These are phyloP conservation scores for Choricystis sp. DNA, from an alignment of 139 green algal genomes.

Conservation along the genomic window DNA sequence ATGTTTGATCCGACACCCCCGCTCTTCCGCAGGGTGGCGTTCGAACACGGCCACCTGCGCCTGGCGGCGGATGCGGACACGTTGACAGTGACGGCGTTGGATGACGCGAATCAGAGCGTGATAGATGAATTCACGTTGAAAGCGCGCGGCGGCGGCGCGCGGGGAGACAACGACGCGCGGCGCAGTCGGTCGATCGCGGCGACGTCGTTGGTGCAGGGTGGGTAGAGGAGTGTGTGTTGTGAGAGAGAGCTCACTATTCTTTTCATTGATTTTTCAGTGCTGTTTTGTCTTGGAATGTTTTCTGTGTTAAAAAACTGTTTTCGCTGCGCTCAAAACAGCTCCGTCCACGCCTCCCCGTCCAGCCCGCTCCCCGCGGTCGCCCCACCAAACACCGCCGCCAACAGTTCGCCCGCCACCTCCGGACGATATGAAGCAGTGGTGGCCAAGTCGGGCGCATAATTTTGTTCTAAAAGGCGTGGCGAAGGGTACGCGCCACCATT, in stretches of 20 bases:
- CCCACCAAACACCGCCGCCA: neutral
- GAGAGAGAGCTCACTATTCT: no score
- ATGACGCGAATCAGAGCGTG: neutral
- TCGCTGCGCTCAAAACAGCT: no score
- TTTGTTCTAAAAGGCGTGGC: conserved; percentile 4
- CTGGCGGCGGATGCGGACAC: neutral
- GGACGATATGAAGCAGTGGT: neutral
- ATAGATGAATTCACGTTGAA: neutral
- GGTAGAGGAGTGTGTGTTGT: no score
- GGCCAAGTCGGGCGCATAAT: conserved; percentile 2
- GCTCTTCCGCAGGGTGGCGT: neutral
- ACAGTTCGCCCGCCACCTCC: neutral
- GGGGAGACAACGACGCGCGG: no score
- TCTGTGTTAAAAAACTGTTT: no score
- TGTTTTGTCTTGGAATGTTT: no score
- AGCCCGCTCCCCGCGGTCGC: no score
- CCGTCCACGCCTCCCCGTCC: no score
- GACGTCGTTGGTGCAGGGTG: no score
- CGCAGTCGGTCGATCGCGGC: no score
- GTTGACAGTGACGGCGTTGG: neutral
- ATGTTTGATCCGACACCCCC: neutral
- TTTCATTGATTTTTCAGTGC: no score
- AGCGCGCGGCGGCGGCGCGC: no score
- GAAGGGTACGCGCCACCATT: neutral
- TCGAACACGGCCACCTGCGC: neutral